Evolutionary conservation across 441 rosid genomes (phyloP), one percentile per base, ranked within the genome.

Genomic region (Syzygium syzygioides): DNA sequence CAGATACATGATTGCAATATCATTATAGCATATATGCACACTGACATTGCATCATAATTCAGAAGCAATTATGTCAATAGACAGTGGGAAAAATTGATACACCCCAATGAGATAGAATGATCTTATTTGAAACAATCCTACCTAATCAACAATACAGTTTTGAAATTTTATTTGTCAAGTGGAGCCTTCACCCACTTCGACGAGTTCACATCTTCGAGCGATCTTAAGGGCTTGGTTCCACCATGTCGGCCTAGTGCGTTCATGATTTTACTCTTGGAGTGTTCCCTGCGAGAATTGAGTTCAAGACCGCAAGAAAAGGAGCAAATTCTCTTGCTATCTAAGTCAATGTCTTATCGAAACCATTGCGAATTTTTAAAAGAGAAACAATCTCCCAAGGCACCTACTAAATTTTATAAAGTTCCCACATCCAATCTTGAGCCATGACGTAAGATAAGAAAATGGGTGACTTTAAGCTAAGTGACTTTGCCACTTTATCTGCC

Each of bases 131-230:
- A 71, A 0, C 17, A 71, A 71, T 71, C 14, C 52, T 71, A 71
- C 0, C 0, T 0, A 19, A 68, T 19, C 2, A 0, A 34, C 0
- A 34, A 17, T 34, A 68, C 10, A 6, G 2, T 34, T 5, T 19
- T 37, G 14, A 71, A 71, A 71, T 10, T 12, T 11, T 37, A 20
- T 76, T 12, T 11, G 50, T 11, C 80, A 23, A 76, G n/a, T 37
- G 9, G 28, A 76, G 18, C 50, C 41, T 76, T 23, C 0, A 3
- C 4, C 2, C 25, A 37, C 17, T 37, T 3, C 2, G 4, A 76
- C 0, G 0, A 9, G 52, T 41, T 9, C 52, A 76, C 10, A 14
- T 41, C 15, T 13, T 1, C 2, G 7, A 45, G 52, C 28, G 8
- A 76, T 41, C 18, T 41, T 76, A 2, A 41, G 17, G 18, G 52